Conservation (phyloP, 257 asterid species). For the Solanum corneliomulleri region DNA sequence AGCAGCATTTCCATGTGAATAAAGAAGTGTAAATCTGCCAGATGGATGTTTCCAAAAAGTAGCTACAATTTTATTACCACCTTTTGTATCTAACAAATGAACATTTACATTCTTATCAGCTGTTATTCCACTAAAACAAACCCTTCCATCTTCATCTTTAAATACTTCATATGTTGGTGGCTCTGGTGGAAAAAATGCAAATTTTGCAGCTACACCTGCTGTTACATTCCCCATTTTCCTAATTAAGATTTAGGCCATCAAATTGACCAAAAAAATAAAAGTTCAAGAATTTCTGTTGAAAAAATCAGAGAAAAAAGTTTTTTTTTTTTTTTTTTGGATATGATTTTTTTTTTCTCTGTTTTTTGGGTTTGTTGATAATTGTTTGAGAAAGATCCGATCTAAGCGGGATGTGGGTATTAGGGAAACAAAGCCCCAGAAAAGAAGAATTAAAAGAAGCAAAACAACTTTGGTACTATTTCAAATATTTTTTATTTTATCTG, state of each 20-base stretch:
- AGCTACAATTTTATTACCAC: constrained; percentile 75
- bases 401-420: constrained; percentile 31
- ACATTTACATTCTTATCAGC: constrained; percentile 83
- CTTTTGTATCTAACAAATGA: constrained; percentile 71
- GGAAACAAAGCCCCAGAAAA: background rate
- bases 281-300: background rate
- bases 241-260: constrained; percentile 15
- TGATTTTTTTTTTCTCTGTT: background rate
- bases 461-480: background rate
- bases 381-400: constrained; percentile 63
- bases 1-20: constrained; percentile 99
- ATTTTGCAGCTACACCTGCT: constrained; percentile 88
- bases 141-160: constrained; percentile 52
- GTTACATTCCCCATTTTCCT: constrained; percentile 87
- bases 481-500: no score
- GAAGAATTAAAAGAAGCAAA: constrained; percentile 25
- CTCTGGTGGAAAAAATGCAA: constrained; percentile 96
- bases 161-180: constrained; percentile 94
- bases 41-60: constrained; percentile 88
- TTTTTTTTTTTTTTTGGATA: background rate
- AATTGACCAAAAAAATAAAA: constrained; percentile 7
- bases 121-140: constrained; percentile 68
- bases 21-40: constrained; percentile 71
- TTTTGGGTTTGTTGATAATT: constrained; percentile 15
- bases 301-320: background rate